Percentiles rank a stretch among this genome's conserved stretches.
Evolutionary conservation across 257 asterid genomes (phyloP).

Genomic region (Solanum ahanhuiri): DNA sequence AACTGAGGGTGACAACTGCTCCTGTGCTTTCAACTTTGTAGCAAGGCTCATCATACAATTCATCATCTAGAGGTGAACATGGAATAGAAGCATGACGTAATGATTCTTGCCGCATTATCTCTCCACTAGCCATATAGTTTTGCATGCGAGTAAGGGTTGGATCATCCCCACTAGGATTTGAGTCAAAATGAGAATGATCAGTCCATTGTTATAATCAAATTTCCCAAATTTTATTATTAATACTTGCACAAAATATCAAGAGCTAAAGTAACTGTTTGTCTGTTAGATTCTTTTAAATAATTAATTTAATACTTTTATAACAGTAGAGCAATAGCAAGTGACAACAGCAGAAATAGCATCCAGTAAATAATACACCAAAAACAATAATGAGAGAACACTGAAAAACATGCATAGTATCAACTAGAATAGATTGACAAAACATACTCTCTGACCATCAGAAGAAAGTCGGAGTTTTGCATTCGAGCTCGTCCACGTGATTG

Average conservation of each 20-base stretch:
- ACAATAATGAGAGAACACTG: neutral
- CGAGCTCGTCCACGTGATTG: conserved; percentile 98
- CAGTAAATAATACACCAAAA: neutral
- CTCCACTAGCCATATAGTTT: conserved; percentile 52
- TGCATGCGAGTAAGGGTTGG: conserved; percentile 31
- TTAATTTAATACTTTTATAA: neutral
- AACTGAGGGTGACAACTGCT: conserved; percentile 58
- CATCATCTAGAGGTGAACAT: conserved; percentile 38
- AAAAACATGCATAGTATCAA: neutral
- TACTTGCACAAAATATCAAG: neutral
- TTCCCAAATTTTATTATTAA: neutral
- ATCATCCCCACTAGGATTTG: conserved; percentile 39
- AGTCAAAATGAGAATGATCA: neutral
- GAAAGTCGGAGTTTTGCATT: conserved; percentile 72
- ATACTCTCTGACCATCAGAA: conserved; percentile 61
- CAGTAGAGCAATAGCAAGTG: neutral
- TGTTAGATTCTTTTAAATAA: neutral
- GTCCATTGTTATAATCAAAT: neutral
- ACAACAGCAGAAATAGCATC: neutral
- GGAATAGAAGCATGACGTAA: conserved; percentile 50
- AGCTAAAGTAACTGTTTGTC: neutral
- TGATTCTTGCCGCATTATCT: conserved; percentile 62
- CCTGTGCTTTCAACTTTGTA: conserved; percentile 59
- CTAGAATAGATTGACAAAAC: neutral
- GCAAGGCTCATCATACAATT: conserved; percentile 29